phyloP scores from a whole-genome alignment of 2,329 filamentous ascomycete species.

The Sporothrix luriei region DNA sequence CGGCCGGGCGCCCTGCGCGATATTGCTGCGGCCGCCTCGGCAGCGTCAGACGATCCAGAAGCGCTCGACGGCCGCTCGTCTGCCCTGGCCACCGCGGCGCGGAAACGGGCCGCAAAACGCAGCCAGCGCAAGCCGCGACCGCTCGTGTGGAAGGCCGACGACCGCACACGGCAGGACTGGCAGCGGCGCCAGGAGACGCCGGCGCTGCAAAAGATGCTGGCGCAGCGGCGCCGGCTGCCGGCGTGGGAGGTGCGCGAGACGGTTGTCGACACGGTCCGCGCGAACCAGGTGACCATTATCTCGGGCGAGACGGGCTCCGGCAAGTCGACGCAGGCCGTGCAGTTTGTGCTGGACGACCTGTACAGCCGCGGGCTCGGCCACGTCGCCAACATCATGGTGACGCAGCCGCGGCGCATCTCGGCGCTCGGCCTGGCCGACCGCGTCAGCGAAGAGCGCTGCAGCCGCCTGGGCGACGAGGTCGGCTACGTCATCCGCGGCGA shows the following conservation, averaged over 20 bases:
- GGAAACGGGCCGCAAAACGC: constrained; percentile 37
- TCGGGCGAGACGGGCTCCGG: constrained; percentile 96
- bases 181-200: constrained; percentile 64
- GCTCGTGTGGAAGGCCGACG: constrained; percentile 65
- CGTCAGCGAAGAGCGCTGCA: constrained; percentile 80
- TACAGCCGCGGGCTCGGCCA: constrained; percentile 75
- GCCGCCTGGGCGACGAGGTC: constrained; percentile 79
- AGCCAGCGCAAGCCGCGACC: constrained; percentile 56
- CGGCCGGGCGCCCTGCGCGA: constrained; percentile 81
- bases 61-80: constrained; percentile 41
- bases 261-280: constrained; percentile 73
- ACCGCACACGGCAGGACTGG: constrained; percentile 69
- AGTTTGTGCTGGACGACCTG: constrained; percentile 91
- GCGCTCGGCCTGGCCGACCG: constrained; percentile 91
- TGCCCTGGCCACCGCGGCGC: constrained; percentile 30
- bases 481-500: constrained; percentile 92
- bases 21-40: constrained; percentile 76
- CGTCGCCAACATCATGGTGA: constrained; percentile 88
- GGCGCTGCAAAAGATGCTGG: constrained; percentile 73
- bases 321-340: constrained; percentile 95
- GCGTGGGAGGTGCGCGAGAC: constrained; percentile 82
- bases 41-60: constrained; percentile 58
- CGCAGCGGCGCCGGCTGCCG: constrained; percentile 71
- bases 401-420: constrained; percentile 91
- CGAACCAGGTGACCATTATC: constrained; percentile 90